These are phyloP conservation scores for Elasticomyces elasticus DNA, from an alignment of 495 filamentous ascomycete species.

Conservation along the genomic window DNA sequence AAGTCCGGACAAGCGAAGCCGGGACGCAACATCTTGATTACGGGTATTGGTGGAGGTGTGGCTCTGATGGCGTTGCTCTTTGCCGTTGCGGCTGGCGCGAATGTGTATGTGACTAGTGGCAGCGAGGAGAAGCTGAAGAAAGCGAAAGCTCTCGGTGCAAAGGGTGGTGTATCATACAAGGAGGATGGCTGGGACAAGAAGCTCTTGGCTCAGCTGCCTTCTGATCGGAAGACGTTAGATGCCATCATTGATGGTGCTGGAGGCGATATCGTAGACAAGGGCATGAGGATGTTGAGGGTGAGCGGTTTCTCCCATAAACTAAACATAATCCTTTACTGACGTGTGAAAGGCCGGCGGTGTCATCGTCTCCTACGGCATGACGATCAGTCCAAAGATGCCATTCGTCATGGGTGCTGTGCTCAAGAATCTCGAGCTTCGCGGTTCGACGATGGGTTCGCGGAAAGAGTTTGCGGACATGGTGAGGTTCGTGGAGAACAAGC, in stretches of 20 bases:
- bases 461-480: slow-evolving; percentile 39
- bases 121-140: slow-evolving; percentile 34
- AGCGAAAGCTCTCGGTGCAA: slow-evolving; percentile 32
- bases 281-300: slow-evolving; percentile 31
- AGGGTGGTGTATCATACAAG: slow-evolving; percentile 35
- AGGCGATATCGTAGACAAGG: slow-evolving; percentile 32
- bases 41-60: slow-evolving; percentile 37
- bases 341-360: slow-evolving; percentile 29
- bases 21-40: slow-evolving; percentile 34
- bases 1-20: slow-evolving; percentile 38
- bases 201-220: slow-evolving; percentile 26
- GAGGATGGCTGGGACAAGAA: slow-evolving; percentile 37
- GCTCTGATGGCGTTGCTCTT: slow-evolving; percentile 36
- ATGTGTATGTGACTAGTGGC: slow-evolving; percentile 34
- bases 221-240: slow-evolving; percentile 28
- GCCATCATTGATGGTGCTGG: slow-evolving; percentile 37
- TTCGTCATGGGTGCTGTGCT: slow-evolving; percentile 33
- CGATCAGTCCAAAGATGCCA: slow-evolving; percentile 31
- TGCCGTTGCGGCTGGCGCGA: slow-evolving; percentile 27
- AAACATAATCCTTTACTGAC: background rate
- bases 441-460: slow-evolving; percentile 38
- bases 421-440: slow-evolving; percentile 35
- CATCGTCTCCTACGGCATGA: slow-evolving; percentile 36
- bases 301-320: background rate
- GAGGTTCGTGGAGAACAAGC: slow-evolving; percentile 29